A percentile compares a stretch with the other conserved stretches of the same genome.
Evolutionary conservation across 2,329 filamentous ascomycete genomes (phyloP).

Genomic region (Ophiostoma populinum): DNA sequence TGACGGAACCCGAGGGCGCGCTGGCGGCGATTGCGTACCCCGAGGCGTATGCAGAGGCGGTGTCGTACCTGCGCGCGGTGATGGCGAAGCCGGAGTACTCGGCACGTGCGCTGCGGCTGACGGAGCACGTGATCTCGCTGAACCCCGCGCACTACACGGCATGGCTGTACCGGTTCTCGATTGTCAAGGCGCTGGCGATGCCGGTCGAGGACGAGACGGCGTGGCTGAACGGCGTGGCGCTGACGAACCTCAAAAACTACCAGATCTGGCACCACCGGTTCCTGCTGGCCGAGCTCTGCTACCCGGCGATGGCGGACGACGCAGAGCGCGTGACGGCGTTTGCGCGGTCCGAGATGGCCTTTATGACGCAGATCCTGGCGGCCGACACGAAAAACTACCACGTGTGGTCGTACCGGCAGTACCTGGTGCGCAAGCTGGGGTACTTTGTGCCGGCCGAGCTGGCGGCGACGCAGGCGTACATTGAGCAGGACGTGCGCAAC

Average conservation of each 20-base stretch:
- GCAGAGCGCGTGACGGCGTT: conserved; percentile 37
- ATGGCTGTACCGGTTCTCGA: conserved; percentile 85
- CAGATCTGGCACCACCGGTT: conserved; percentile 82
- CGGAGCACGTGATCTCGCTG: conserved; percentile 75
- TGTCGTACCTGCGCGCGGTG: conserved; percentile 80
- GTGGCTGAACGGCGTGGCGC: conserved; percentile 74
- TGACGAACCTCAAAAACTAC: conserved; percentile 89
- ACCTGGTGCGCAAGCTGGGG: conserved; percentile 45
- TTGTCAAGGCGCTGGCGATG: conserved; percentile 49
- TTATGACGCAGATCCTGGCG: conserved; percentile 64
- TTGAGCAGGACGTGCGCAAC: conserved; percentile 73
- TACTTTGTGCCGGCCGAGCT: conserved; percentile 52
- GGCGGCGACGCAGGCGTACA: conserved; percentile 50
- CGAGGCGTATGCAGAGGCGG: conserved; percentile 78
- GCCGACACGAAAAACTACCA: conserved; percentile 96
- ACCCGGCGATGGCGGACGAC: conserved; percentile 41
- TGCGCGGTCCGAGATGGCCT: conserved; percentile 50
- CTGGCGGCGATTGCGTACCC: conserved; percentile 88
- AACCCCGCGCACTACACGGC: conserved; percentile 98
- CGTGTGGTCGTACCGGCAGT: conserved; percentile 89
- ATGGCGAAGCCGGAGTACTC: conserved; percentile 83
- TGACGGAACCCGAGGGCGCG: conserved; percentile 67
- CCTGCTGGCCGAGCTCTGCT: conserved; percentile 42
- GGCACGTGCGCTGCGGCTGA: conserved; percentile 60
- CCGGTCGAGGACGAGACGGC: conserved; percentile 54